Base-by-base conservation (phyloP, 2,329 filamentous ascomycete species). In the Trichoderma sp. region DNA sequence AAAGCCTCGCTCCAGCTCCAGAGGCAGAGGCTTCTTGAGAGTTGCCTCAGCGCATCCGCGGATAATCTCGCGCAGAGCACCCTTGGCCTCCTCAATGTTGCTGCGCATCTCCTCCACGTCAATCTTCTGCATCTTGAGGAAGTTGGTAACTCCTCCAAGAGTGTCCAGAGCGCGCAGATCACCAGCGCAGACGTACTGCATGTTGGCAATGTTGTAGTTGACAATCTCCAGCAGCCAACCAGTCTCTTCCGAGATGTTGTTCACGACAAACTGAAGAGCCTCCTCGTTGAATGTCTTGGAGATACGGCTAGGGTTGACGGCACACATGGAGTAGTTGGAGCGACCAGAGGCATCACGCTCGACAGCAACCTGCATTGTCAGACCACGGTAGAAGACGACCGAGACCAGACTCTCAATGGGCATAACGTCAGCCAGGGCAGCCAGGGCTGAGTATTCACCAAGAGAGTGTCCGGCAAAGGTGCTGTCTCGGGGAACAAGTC, bases 281-380 rank as follows among this genome's bases (percentile, higher is more conserved):
- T 96, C 93, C 84, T 99, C 96, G 84, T 97, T 98, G 88, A 99
- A 99, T 1, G 94, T 98, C 89, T 97, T 97, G 79, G 93, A 97
- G 82, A 99, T 98, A 75, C 96, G 92, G 86, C 94, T 97, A 43
- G 96, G 96, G 86, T 99, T 99, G 83, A 99, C 95, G 71, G 96
- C 96, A 82, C 95, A 98, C 96, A 99, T 99, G 74, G 93, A 95
- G 87, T 99, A 99, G 87, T 98, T 98, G 77, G 95, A 98, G 71
- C 96, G 93, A 47, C 96, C 96, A 75, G 90, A 86, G 72, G 92
- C 95, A 81, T 99, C 96, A 81, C 96, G 94, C 86, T 98, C 96
- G 75, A 99, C 96, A 28, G 96, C 96, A 62, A 99, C 96, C 84
- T 99, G 96, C 96, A 99, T 99, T 26, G 96, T 99, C 79, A 99